Percentiles rank a stretch among this genome's conserved stretches.
Evolutionary conservation across 2,329 filamentous ascomycete genomes (phyloP).

Genomic region (Aspergillus sojae): DNA sequence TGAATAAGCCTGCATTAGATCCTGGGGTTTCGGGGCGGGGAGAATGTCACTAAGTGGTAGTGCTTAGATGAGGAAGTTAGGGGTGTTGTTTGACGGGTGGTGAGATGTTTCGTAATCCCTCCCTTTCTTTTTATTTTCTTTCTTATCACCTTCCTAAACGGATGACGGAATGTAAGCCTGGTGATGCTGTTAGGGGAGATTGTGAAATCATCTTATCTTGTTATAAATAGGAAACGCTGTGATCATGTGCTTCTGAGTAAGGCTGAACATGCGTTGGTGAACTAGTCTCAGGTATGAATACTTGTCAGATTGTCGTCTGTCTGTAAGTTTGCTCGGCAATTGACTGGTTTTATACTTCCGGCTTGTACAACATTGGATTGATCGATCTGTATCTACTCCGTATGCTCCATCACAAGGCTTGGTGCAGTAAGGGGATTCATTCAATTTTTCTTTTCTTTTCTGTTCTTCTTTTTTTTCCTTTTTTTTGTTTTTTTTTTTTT

Average conservation of each 20-base stretch:
- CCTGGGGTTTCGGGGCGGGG: neutral
- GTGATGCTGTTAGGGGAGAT: neutral
- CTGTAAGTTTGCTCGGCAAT: neutral
- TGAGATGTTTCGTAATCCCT: neutral
- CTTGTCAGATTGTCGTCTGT: neutral
- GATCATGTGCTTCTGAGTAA: neutral
- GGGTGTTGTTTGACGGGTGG: neutral
- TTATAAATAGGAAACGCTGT: neutral
- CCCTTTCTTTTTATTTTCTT: neutral
- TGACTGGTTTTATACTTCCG: neutral
- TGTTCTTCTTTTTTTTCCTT: too few species aligned
- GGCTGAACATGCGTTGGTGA: neutral
- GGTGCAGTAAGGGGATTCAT: neutral
- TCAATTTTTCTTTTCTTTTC: too few species aligned
- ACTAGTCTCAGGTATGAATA: neutral
- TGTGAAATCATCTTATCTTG: neutral
- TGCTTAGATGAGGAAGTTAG: neutral
- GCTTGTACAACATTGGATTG: neutral
- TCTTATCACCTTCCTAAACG: neutral
- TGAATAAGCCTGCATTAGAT: neutral
- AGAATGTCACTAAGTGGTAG: neutral
- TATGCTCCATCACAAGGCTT: neutral
- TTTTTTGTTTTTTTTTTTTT: too few species aligned
- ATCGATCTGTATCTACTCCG: neutral
- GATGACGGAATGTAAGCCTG: neutral